Base-by-base conservation (phyloP, 805 yeast genomes). In the Schwanniomyces vanrijiae region DNA sequence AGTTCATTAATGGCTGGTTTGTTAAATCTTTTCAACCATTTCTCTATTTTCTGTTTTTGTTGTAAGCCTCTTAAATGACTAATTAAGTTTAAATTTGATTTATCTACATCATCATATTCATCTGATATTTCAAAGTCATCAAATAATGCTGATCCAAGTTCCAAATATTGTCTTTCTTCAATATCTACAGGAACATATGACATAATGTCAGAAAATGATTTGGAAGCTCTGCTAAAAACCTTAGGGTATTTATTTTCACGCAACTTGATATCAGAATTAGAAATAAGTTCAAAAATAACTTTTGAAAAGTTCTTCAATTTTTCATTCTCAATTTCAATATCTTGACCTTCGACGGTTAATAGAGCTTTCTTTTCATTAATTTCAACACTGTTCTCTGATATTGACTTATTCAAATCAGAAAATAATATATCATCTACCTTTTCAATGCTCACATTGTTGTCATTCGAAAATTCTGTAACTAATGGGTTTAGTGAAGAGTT, bases 61-160 rank as follows among this genome's bases (percentile, higher is more conserved):
- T 56, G 55, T 41, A 39, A 43, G 2, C 39, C 40, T 26, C 53
- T 51, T 31, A 64, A 53, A 42, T 59, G 58, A 11, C 43, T 44
- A 11, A 49, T 50, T 18, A 56, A 45, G 11, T 47, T 45, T 11
- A 40, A 20, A 37, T 60, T 50, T 2, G 53, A 39, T 14, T 39
- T 19, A 31, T 55, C 56, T 18, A 52, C 45, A 18, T 47, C 41
- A n/a, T 31, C 26, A 26, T 34, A 45, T 35, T 48, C 52, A 31
- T 47, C 49, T 5, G 44, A 33, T 18, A 42, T 14, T 33, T 45
- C 22, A 6, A 46, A 53, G 5, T 51, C 46, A 37, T 71, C 75
- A 64, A 86, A 86, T 37, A 90, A 67, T 18, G 82, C 75, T 0
- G 88, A 78, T 1, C 86, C 78, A 37, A 87, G 66, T n/a, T 72